A percentile compares a stretch with the other conserved stretches of the same genome.
These are phyloP conservation scores for Neolentinus lepideus DNA, from an alignment of 1,284 basidiomycete genomes.

Conservation along the genomic window DNA sequence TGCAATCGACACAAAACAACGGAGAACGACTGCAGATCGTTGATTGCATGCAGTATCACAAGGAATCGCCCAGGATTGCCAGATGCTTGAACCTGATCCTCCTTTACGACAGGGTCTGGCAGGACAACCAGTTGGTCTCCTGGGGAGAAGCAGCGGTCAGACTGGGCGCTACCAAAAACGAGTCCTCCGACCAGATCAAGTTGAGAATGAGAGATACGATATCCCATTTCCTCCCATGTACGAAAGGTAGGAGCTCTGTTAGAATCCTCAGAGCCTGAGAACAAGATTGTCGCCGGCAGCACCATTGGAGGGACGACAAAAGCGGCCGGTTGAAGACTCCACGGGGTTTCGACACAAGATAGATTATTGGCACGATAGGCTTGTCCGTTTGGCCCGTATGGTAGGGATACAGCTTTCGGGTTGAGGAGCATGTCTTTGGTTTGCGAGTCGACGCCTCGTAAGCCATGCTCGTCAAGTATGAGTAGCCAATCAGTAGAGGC, in stretches of 20 bases:
- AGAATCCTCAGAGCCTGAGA: conserved; percentile 39
- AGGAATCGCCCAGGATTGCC: background rate
- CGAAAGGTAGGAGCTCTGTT: conserved; percentile 7
- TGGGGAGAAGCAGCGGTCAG: conserved; percentile 21
- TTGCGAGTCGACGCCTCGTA: conserved; percentile 22
- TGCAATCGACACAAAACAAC: conserved; percentile 39
- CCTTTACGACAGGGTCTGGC: background rate
- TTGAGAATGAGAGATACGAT: background rate
- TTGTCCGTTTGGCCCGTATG: conserved; percentile 11
- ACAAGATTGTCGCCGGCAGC: conserved; percentile 26
- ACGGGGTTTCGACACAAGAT: background rate
- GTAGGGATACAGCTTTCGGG: conserved; percentile 12
- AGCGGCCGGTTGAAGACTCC: background rate
- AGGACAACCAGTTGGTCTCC: too few relatives aligned
- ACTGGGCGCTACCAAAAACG: conserved; percentile 20
- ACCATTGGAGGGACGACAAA: conserved; percentile 14
- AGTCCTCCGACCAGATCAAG: conserved; percentile 11
- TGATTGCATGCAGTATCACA: conserved; percentile 14
- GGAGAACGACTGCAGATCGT: conserved; percentile 34
- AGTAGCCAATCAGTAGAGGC: conserved; percentile 42
- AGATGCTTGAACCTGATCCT: background rate
- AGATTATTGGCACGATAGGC: background rate
- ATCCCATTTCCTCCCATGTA: conserved; percentile 2
- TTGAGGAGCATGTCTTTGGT: conserved; percentile 25
- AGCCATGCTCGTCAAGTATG: conserved; percentile 38